Evolutionary conservation across 1,284 basidiomycete species (phyloP), one percentile per base, ranked within the genome.

Genomic region (Cutaneotrichosporon curvatum): DNA sequence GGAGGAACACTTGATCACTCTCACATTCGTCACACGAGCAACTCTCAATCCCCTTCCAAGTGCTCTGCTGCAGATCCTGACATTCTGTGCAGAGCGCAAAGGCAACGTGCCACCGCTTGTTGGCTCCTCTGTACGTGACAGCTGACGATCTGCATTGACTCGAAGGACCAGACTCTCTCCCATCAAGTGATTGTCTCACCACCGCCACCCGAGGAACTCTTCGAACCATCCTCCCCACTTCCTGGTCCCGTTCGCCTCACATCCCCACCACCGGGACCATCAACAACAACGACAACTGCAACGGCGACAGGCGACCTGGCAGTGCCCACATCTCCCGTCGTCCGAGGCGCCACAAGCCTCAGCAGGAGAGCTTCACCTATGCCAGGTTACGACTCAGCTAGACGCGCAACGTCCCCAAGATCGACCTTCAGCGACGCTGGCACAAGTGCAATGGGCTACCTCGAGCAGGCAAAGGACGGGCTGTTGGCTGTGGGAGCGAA

Each of bases 1-100:
- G 65, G 68, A 70, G 51, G 68, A 67, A 47, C 68, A 70, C 46
- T 54, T 70, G 21, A 64, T 70, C 43, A 64, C 60, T 5, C 43
- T 51, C 51, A 55, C 39, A 11, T 47, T 51, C 19, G 49, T 46
- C 20, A 50, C 47, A 35, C 37, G 53, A 12, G 50, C 50, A 5
- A 44, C 53, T 18, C 37, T 46, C 9, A 57, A 55, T 32, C 47
- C 57, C 18, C 49, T 70, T 6, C 48, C 56, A 1, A 43, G 28
- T 0, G 62, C 65, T n/a, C 46, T 71, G 3, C 40, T 67, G 21
- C 58, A 62, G 48, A 47, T 67, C 5, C 39, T 61, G 19, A 62
- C 57, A 5, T 71, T 65, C 41, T 69, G 68, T 43, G 55, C 57
- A 3, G 58, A 65, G 41, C 56, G 56, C 33, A 61, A 57, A 41